A percentile compares a stretch with the other conserved stretches of the same genome.
Evolutionary conservation across 2,329 filamentous ascomycete species (phyloP).

Genomic region (Exophiala sp.): DNA sequence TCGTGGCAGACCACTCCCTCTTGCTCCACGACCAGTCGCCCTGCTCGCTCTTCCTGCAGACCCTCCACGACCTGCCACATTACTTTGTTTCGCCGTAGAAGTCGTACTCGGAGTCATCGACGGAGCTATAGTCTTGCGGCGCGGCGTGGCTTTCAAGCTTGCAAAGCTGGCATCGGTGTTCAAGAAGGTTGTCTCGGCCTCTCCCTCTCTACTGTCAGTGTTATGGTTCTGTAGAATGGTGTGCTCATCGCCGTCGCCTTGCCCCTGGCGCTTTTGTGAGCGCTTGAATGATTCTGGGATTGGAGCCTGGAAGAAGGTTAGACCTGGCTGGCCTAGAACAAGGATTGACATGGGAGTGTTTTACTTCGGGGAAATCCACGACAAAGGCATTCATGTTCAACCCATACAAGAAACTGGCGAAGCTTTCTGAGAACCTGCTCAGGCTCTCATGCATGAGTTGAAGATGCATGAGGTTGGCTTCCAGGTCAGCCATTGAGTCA

Average conservation of each 20-base stretch:
- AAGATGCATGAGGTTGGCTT: conserved; percentile 95
- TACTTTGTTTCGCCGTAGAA: conserved; percentile 13
- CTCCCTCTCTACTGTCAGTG: conserved; percentile 1
- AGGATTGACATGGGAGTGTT: conserved; percentile 14
- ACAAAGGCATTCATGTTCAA: conserved; percentile 99
- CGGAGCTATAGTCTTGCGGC: conserved; percentile 22
- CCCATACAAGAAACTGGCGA: conserved; percentile 90
- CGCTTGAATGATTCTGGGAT: conserved; percentile 75
- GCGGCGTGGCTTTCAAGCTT: conserved; percentile 27
- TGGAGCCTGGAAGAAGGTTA: conserved; percentile 55
- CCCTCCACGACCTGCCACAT: conserved; percentile 11
- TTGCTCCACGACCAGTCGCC: conserved; percentile 29
- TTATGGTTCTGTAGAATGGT: conserved; percentile 5
- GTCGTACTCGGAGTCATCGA: conserved; percentile 16
- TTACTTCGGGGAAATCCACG: conserved; percentile 90
- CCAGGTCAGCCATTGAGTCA: conserved; percentile 89
- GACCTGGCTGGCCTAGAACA: conserved; percentile 2
- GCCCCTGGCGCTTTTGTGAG: conserved; percentile 50
- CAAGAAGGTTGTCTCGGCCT: conserved; percentile 23
- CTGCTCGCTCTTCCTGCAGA: conserved; percentile 30
- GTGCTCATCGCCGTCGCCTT: conserved; percentile 6
- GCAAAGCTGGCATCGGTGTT: conserved; percentile 24
- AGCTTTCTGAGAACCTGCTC: conserved; percentile 88
- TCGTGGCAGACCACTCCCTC: conserved; percentile 26
- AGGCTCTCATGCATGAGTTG: conserved; percentile 95